These are phyloP conservation scores for Didymella glomerata DNA, from an alignment of 2,329 filamentous ascomycete species.

Conservation along the genomic window DNA sequence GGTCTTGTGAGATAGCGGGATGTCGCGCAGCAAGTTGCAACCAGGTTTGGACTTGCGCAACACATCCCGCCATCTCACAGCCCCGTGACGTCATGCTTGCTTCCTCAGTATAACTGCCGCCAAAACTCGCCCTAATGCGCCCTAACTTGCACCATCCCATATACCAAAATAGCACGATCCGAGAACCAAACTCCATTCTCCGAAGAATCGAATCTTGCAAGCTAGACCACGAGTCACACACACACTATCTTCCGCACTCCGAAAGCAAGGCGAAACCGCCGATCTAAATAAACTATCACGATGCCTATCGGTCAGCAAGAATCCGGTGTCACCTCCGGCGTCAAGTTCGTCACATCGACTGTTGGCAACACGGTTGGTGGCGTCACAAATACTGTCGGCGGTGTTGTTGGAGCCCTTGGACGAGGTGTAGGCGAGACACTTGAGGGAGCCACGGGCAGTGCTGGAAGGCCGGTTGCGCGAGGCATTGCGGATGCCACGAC, in stretches of 20 bases:
- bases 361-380: conserved; percentile 65
- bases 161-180: conserved; percentile 15
- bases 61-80: conserved; percentile 10
- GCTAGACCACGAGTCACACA: conserved; percentile 5
- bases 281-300: conserved; percentile 20
- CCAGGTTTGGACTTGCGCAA: conserved; percentile 1
- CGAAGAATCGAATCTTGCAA: neutral
- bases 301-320: conserved; percentile 52
- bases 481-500: conserved; percentile 54
- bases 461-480: conserved; percentile 53
- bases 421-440: conserved; percentile 57
- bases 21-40: neutral
- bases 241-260: neutral
- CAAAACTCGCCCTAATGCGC: conserved; percentile 6
- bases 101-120: conserved; percentile 14
- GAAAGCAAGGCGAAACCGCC: conserved; percentile 5
- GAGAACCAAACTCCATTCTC: conserved; percentile 7
- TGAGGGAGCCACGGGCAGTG: conserved; percentile 57
- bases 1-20: conserved; percentile 2
- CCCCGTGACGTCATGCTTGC: conserved; percentile 15
- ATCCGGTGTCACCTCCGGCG: conserved; percentile 59
- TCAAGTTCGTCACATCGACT: conserved; percentile 65
- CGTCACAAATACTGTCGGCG: conserved; percentile 61
- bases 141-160: conserved; percentile 10
- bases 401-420: conserved; percentile 59